Evolutionary conservation across 2,329 filamentous ascomycete genomes (phyloP).

Genomic region (Dothistroma pini): DNA sequence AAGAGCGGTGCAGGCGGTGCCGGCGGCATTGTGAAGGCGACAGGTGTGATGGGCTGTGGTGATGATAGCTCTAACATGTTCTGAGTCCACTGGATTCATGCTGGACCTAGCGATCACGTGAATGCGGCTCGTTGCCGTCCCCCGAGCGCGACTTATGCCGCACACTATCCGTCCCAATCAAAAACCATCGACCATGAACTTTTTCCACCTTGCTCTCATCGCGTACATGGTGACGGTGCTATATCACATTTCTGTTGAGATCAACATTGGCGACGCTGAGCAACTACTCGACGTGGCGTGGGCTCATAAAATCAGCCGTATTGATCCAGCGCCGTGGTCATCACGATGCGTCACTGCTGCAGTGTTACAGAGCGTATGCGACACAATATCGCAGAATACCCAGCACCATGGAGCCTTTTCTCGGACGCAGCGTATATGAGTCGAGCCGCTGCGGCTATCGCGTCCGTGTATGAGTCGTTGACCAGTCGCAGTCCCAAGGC

Average conservation of each 20-base stretch:
- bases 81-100: too few species aligned
- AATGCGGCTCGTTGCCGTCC: too few species aligned
- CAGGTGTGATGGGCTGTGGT: not conserved
- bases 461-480: not conserved
- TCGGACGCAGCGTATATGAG: not conserved
- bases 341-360: not conserved
- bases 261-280: not conserved
- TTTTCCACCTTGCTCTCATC: not conserved
- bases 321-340: not conserved
- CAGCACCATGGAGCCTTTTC: not conserved
- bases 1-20: constrained; percentile 24
- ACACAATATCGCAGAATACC: not conserved
- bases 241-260: not conserved
- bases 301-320: not conserved
- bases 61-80: not conserved
- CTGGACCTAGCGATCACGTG: too few species aligned
- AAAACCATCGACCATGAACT: not conserved
- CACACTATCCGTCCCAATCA: not conserved
- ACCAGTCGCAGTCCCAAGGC: not conserved
- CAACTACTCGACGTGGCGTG: not conserved
- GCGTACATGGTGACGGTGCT: not conserved
- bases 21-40: constrained; percentile 27
- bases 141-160: not conserved
- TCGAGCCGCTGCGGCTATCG: constrained; percentile 1
- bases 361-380: not conserved